Percentiles rank a stretch among this genome's conserved stretches.
Evolutionary conservation across 805 yeast genomes (phyloP).

Genomic region (Brettanomyces sp.): DNA sequence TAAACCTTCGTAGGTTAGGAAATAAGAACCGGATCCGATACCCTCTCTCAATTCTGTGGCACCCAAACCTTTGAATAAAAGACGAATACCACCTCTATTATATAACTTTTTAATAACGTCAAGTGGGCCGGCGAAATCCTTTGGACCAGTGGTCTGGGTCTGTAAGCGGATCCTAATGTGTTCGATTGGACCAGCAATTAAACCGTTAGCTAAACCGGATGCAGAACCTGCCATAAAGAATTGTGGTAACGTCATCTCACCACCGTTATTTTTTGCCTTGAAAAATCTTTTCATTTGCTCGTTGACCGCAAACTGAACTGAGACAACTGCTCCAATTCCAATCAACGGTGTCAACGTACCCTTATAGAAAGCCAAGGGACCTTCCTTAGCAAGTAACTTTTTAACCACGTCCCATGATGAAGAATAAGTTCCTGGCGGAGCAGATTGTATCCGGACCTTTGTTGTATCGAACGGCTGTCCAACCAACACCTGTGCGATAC

Average conservation of each 20-base stretch:
- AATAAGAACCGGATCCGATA: constrained; percentile 82
- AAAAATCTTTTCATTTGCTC: constrained; percentile 87
- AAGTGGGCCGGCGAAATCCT: constrained; percentile 58
- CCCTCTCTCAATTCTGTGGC: constrained; percentile 83
- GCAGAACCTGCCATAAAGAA: constrained; percentile 77
- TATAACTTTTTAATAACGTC: constrained; percentile 58
- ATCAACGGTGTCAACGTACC: constrained; percentile 90
- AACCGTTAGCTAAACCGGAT: constrained; percentile 89
- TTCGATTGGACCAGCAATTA: constrained; percentile 89
- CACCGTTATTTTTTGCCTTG: constrained; percentile 32
- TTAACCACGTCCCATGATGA: constrained; percentile 66
- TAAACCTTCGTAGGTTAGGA: constrained; percentile 83
- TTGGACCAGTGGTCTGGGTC: constrained; percentile 57
- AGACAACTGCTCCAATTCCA: constrained; percentile 97
- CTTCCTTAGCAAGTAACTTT: constrained; percentile 68
- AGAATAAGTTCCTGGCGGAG: constrained; percentile 62
- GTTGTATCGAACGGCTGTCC: constrained; percentile 97
- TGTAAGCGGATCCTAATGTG: constrained; percentile 91
- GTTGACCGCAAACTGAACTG: constrained; percentile 91
- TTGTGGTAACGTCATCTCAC: constrained; percentile 46
- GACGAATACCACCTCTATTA: constrained; percentile 38
- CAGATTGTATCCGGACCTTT: constrained; percentile 86
- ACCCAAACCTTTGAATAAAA: constrained; percentile 64
- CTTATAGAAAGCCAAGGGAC: constrained; percentile 78
- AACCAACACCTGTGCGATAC: constrained; percentile 87